Evolutionary conservation across 1,139 yeast species (phyloP), one percentile per base, ranked within the genome.

Genomic region (Protomyces arabidopsidicola): DNA sequence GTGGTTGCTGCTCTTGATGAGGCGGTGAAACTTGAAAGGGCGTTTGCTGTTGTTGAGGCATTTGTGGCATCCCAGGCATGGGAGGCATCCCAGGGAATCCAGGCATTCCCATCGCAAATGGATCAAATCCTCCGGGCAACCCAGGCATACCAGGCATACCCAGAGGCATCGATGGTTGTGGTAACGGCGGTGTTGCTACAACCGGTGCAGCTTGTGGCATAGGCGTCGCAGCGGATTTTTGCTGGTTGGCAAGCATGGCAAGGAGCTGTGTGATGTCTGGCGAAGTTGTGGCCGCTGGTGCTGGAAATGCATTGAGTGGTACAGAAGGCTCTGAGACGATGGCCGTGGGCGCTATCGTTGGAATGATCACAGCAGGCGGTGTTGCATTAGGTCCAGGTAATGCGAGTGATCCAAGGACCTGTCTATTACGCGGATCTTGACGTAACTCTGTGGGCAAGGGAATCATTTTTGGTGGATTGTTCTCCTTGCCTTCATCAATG

Each of bases 391-490:
- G 45, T 3, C 31, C 31, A 4, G 31, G 31, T 27, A 27, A 27
- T 22, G 42, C 39, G 10, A 60, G 50, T 6, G 45, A 53, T 4
- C 58, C 58, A 3, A 60, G 27, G 12, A 53, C 38, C 24, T 53
- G 63, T 34, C 31, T 14, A 18, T 53, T 58, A 27, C 58, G 53
- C 36, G 53, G 42, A 36, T 45, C 58, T 22, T 45, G 57, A 20
- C 63, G 42, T 36, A 60, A 39, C 54, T 60, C 63, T 20, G 53
- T 48, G 9, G 63, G 63, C 39, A 60, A 51, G 34, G 63, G 63
- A 20, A 60, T 60, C 14, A 35, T 22, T 16, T 24, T 53, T 9
- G 58, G 63, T 31, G 38, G 38, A 12, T 45, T 27, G 31, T 38
- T 14, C 16, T 52, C 52, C 34, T 52, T 14, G 27, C 50, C 27